Evolutionary conservation across 202 grass and related monocot species (phyloP).

Genomic region (Saccharum hybrid): DNA sequence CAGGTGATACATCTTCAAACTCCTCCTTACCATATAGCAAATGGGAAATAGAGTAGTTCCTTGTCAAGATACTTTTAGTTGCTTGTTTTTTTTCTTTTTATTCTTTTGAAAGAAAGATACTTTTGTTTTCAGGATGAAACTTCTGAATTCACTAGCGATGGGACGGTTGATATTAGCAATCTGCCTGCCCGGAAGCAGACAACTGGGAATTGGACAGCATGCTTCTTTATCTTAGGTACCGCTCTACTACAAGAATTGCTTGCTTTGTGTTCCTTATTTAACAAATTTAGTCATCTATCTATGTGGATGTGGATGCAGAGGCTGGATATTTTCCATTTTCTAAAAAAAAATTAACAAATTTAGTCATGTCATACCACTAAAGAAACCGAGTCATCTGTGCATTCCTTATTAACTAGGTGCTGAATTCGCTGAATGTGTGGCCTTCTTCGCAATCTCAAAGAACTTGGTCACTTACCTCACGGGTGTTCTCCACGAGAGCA

Average conservation of each 20-base stretch:
- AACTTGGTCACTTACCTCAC: slow-evolving; percentile 38
- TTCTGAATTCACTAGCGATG: slow-evolving; percentile 43
- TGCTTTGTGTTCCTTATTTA: neutral
- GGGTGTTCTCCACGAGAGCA: neutral
- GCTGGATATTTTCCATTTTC: too few relatives aligned
- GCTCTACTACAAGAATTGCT: neutral
- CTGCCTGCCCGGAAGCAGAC: slow-evolving; percentile 36
- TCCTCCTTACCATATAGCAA: neutral
- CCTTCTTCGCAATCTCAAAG: slow-evolving; percentile 30
- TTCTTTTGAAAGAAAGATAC: too few relatives aligned
- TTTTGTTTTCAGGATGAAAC: neutral
- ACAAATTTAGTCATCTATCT: neutral
- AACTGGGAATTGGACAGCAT: slow-evolving; percentile 60
- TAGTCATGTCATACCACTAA: too few relatives aligned
- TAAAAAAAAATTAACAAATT: too few relatives aligned
- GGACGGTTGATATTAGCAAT: slow-evolving; percentile 49
- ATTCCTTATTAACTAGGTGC: neutral
- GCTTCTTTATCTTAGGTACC: slow-evolving; percentile 49
- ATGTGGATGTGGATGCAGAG: too few relatives aligned
- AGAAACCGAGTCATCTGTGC: neutral
- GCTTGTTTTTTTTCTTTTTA: too few relatives aligned
- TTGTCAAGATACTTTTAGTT: neutral
- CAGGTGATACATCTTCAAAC: neutral
- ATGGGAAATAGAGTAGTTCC: neutral
- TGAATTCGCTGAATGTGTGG: slow-evolving; percentile 27